These are phyloP conservation scores for Populus trichocarpa DNA, from an alignment of 441 rosid genomes.

Conservation along the genomic window DNA sequence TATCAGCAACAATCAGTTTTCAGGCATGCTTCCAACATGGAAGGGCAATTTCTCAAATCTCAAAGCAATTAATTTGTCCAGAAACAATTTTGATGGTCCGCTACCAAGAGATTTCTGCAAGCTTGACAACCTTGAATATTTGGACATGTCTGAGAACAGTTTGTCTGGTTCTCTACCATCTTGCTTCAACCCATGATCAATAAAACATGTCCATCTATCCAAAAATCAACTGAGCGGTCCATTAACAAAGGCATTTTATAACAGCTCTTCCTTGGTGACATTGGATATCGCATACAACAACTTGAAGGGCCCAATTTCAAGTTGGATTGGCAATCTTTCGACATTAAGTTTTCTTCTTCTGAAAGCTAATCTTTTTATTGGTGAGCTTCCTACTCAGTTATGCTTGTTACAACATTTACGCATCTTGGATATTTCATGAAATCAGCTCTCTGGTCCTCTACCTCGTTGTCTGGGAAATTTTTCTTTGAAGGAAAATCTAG, in stretches of 20 bases:
- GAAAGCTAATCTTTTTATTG: neutral
- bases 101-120: neutral
- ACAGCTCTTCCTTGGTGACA: neutral
- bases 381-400: neutral
- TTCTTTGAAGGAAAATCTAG: neutral
- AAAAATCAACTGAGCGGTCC: conserved; percentile 22
- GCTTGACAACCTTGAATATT: neutral
- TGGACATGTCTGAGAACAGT: neutral
- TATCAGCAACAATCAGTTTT: neutral
- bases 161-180: neutral
- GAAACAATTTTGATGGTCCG: neutral
- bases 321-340: neutral
- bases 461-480: neutral
- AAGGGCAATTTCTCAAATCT: neutral
- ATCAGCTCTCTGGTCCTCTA: conserved; percentile 16
- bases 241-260: neutral
- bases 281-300: neutral
- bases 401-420: neutral
- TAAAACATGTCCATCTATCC: conserved; percentile 13
- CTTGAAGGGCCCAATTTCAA: neutral
- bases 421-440: conserved; percentile 27
- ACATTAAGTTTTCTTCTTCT: neutral
- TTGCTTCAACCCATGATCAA: neutral
- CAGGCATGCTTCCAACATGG: neutral
- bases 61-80: neutral